Evolutionary conservation across 257 asterid species (phyloP), one percentile per base, ranked within the genome.

Genomic region (Striga asiatica): DNA sequence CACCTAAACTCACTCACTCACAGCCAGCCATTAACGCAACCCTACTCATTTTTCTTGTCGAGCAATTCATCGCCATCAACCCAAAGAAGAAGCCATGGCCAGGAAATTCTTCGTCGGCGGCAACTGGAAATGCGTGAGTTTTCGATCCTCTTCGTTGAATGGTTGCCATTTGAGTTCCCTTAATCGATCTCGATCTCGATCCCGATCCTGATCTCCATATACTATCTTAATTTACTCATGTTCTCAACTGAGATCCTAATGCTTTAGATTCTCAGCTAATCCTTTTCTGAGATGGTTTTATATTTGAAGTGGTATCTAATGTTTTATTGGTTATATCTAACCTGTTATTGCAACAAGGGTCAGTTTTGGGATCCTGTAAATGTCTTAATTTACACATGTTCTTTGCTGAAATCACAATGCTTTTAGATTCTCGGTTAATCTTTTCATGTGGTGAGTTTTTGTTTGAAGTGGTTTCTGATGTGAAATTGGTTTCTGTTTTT

Each of bases 101-200:
- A 80, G 97, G 50, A 88, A 71, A n/a, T 88, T 84, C 78, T 84
- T 88, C 91, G 79, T 88, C 71, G 97, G 97, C 55, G 97, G 97
- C 66, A 88, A 88, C 94, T 88, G 97, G 97, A 88, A 88, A 88
- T 88, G 97, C 83, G 97, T 88, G 65, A 78, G 88, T 67, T 38
- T 27, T 50, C 41, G 51, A 32, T 31, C 12, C 45, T n/a, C n/a
- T n/a, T 42, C 39, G 12, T 48, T 2, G 35, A 50, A 5, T 37
- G 22, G 51, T 61, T 54, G 38, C 20, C 5, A 13, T 16, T 17
- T 1, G 0, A 13, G 4, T 61, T 28, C 4, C 0, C 29, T 61
- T 8, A 1, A 11, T 52, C 20, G 50, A 56, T 60, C 65, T 41
- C 38, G 67, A 46, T 34, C 27, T 68, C 51, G 51, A 57, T 62